Conservation (phyloP, 768 basidiomycete genomes). For the Boletus tylopilopsis region DNA sequence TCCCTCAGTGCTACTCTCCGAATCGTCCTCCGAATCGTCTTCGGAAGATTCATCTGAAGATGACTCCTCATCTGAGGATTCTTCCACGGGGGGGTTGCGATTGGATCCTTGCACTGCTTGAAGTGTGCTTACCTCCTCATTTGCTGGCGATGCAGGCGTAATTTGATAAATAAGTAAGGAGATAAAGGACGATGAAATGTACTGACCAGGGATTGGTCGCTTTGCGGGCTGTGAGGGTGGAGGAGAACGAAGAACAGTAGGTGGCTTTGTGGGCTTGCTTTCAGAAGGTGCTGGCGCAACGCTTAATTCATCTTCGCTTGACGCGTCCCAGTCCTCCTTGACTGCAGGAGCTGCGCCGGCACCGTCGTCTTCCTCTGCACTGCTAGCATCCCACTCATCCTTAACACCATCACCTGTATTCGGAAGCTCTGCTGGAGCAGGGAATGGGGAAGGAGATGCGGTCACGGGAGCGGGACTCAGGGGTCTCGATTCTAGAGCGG, state of each 20-base stretch:
- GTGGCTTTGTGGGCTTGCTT: slow-evolving; percentile 14
- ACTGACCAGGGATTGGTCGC: slow-evolving; percentile 10
- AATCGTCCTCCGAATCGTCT: slow-evolving; percentile 49
- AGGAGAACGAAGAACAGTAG: neutral
- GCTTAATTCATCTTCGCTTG: slow-evolving; percentile 51
- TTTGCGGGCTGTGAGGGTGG: neutral
- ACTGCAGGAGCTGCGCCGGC: slow-evolving; percentile 32
- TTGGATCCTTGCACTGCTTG: slow-evolving; percentile 25
- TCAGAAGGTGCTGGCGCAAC: slow-evolving; percentile 14
- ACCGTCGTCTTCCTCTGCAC: slow-evolving; percentile 37
- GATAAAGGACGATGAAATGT: neutral
- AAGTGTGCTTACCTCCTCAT: slow-evolving; percentile 11
- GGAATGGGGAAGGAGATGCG: slow-evolving; percentile 23
- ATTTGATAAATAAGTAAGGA: slow-evolving; percentile 1
- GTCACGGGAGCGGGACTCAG: slow-evolving; percentile 34
- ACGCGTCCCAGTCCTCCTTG: slow-evolving; percentile 69
- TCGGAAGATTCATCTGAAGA: slow-evolving; percentile 45
- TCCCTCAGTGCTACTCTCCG: slow-evolving; percentile 35
- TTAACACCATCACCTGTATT: slow-evolving; percentile 33
- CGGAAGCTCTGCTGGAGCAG: slow-evolving; percentile 28
- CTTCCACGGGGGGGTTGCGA: slow-evolving; percentile 27
- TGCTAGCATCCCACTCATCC: slow-evolving; percentile 54
- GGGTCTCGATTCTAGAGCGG: slow-evolving; percentile 52
- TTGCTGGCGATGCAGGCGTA: slow-evolving; percentile 3
- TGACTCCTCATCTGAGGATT: slow-evolving; percentile 30